Evolutionary conservation across 805 yeast species (phyloP).

Genomic region (Sungouiella thailandica): DNA sequence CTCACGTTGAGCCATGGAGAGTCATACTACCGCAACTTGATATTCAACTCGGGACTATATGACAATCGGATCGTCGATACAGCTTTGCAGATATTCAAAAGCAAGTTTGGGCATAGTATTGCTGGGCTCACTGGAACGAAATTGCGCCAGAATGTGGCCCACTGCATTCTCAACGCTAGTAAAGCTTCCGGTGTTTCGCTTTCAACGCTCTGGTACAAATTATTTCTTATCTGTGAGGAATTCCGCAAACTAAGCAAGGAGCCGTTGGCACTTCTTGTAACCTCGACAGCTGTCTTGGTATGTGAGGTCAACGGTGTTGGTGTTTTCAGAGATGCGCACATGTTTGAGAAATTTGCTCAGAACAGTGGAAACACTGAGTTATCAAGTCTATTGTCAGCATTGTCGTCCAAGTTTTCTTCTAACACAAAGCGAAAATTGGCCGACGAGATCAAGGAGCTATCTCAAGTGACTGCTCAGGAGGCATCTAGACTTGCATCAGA

Average conservation of each 20-base stretch:
- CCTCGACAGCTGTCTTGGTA: slow-evolving; percentile 13
- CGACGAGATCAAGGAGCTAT: slow-evolving; percentile 10
- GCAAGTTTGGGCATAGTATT: slow-evolving; percentile 27
- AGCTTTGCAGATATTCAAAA: slow-evolving; percentile 47
- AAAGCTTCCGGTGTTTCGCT: slow-evolving; percentile 23
- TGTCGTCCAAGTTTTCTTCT: slow-evolving; percentile 24
- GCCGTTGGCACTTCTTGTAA: slow-evolving; percentile 38
- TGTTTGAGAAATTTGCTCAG: slow-evolving; percentile 21
- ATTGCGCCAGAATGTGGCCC: slow-evolving; percentile 22
- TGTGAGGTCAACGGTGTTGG: slow-evolving; percentile 33
- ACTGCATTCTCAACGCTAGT: slow-evolving; percentile 6
- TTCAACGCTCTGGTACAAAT: slow-evolving; percentile 58
- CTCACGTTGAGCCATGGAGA: slow-evolving; percentile 33
- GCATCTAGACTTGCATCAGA: slow-evolving; percentile 21
- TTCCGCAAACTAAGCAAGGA: slow-evolving; percentile 57
- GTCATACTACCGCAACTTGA: slow-evolving; percentile 35
- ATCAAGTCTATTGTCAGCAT: slow-evolving; percentile 16
- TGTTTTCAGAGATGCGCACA: slow-evolving; percentile 27
- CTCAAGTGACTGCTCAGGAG: slow-evolving; percentile 11
- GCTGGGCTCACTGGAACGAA: slow-evolving; percentile 5
- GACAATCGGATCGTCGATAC: slow-evolving; percentile 46
- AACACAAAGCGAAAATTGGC: slow-evolving; percentile 24
- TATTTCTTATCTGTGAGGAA: slow-evolving; percentile 71
- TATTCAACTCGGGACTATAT: slow-evolving; percentile 48
- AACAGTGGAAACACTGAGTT: slow-evolving; percentile 13